Evolutionary conservation across 2,329 filamentous ascomycete genomes (phyloP).

Genomic region (Aspergillus fructus): DNA sequence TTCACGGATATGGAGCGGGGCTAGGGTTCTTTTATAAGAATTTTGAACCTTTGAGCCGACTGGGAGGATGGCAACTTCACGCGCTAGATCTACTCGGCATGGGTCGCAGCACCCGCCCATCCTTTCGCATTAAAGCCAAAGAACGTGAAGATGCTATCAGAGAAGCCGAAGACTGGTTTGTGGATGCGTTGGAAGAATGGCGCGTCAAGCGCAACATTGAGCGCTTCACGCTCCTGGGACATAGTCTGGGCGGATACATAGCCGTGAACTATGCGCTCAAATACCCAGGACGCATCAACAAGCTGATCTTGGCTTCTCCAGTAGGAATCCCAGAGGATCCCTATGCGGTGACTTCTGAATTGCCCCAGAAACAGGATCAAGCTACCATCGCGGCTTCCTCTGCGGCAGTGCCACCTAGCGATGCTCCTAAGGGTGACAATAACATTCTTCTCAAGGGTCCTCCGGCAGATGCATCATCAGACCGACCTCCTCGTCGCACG

Average conservation of each 20-base stretch:
- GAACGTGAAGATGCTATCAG: slow-evolving; percentile 74
- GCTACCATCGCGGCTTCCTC: slow-evolving; percentile 37
- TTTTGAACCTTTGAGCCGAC: slow-evolving; percentile 80
- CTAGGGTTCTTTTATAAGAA: slow-evolving; percentile 99
- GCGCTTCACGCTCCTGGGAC: slow-evolving; percentile 87
- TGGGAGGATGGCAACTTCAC: slow-evolving; percentile 82
- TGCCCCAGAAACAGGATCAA: slow-evolving; percentile 78
- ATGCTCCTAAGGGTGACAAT: slow-evolving; percentile 42
- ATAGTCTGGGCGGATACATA: slow-evolving; percentile 92
- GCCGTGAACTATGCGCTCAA: slow-evolving; percentile 94
- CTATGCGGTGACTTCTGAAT: slow-evolving; percentile 75
- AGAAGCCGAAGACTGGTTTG: slow-evolving; percentile 93
- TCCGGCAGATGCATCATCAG: slow-evolving; percentile 25
- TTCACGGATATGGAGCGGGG: slow-evolving; percentile 95
- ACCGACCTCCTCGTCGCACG: slow-evolving; percentile 56
- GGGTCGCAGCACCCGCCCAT: slow-evolving; percentile 81
- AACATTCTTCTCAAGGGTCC: slow-evolving; percentile 53
- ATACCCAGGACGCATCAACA: slow-evolving; percentile 91
- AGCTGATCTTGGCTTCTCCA: slow-evolving; percentile 90
- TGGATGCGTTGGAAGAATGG: slow-evolving; percentile 97
- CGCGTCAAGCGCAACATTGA: slow-evolving; percentile 84
- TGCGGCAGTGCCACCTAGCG: slow-evolving; percentile 20
- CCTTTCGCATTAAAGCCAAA: slow-evolving; percentile 82
- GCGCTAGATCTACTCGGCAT: slow-evolving; percentile 94
- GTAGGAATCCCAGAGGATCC: slow-evolving; percentile 95